These are phyloP conservation scores for Aspergillus viridinutans DNA, from an alignment of 2,329 filamentous ascomycete species.

Conservation along the genomic window DNA sequence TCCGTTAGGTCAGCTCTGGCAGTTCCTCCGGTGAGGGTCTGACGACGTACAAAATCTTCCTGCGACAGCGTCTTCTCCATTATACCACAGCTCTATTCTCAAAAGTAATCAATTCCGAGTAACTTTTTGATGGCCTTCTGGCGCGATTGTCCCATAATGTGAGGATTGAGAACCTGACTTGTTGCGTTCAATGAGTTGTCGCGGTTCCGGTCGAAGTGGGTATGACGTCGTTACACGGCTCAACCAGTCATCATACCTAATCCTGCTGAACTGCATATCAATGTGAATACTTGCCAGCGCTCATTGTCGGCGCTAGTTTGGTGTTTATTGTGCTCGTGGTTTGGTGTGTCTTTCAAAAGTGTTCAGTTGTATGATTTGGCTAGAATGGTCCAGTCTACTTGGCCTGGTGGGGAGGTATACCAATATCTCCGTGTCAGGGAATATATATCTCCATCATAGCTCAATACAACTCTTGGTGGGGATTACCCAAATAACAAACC, in stretches of 20 bases:
- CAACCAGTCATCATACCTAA: background rate
- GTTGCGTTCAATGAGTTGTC: slow-evolving; percentile 7
- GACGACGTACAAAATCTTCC: slow-evolving; percentile 18
- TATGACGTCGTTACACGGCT: slow-evolving; percentile 24
- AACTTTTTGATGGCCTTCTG: background rate
- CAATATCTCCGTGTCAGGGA: background rate
- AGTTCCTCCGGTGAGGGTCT: slow-evolving; percentile 2
- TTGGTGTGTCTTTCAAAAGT: background rate
- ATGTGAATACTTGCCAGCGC: background rate
- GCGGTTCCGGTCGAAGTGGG: slow-evolving; percentile 13
- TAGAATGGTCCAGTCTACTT: background rate
- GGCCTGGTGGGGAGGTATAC: background rate
- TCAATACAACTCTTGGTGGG: too few relatives aligned
- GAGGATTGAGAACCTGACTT: background rate
- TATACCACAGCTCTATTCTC: background rate
- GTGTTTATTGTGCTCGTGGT: background rate
- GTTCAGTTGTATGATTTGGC: background rate
- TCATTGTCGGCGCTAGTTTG: background rate
- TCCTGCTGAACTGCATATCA: background rate
- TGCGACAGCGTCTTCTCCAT: slow-evolving; percentile 4
- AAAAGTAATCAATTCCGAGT: background rate
- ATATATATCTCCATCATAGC: background rate
- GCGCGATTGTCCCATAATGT: background rate
- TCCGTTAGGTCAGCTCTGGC: slow-evolving; percentile 5
- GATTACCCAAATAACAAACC: background rate